These are phyloP conservation scores for Ilyonectria destructans DNA, from an alignment of 2,329 filamentous ascomycete species.

Conservation along the genomic window DNA sequence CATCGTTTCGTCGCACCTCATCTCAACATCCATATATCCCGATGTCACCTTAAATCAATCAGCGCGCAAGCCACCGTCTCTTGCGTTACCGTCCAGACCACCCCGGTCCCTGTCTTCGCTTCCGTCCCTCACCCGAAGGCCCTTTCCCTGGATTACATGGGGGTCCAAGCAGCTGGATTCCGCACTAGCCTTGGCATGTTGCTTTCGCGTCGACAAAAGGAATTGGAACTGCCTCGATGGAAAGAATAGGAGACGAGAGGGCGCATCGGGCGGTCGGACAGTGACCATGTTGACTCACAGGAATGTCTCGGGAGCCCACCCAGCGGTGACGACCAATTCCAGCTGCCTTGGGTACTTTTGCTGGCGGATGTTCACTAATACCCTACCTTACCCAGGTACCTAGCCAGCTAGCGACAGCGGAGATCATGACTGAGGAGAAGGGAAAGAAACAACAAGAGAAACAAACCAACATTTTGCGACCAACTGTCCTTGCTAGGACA, in stretches of 20 bases:
- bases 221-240: neutral
- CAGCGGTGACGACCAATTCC: slow-evolving; percentile 1
- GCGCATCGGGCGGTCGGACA: neutral
- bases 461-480: neutral
- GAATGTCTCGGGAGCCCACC: neutral
- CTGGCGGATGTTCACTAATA: neutral
- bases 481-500: neutral
- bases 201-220: slow-evolving; percentile 10
- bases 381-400: too few relatives aligned
- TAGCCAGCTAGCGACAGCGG: too few relatives aligned
- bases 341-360: neutral
- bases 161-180: slow-evolving; percentile 17
- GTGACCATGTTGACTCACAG: neutral
- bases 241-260: neutral
- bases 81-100: slow-evolving; percentile 9
- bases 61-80: slow-evolving; percentile 23
- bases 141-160: slow-evolving; percentile 16
- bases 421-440: too few relatives aligned
- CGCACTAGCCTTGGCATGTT: slow-evolving; percentile 7
- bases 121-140: slow-evolving; percentile 10
- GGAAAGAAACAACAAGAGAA: neutral
- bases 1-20: slow-evolving; percentile 41
- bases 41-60: slow-evolving; percentile 30
- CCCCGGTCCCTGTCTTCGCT: slow-evolving; percentile 20
- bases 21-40: slow-evolving; percentile 41